phyloP scores from a whole-genome alignment of 345 rosid species.

The Rhodamnia argentea region DNA sequence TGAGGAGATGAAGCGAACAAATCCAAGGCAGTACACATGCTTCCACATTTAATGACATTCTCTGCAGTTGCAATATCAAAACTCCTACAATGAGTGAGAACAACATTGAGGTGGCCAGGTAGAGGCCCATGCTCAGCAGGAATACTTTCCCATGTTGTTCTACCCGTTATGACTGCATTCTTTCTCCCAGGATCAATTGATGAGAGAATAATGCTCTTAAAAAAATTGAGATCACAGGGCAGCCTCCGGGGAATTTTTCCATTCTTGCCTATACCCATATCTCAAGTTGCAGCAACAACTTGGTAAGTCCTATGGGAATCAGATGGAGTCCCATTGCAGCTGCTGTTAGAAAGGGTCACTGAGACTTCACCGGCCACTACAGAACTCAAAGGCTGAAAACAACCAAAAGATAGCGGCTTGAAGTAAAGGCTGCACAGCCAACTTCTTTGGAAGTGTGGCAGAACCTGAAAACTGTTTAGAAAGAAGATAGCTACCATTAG shows the following conservation, averaged over 20 bases:
- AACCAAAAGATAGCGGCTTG: slow-evolving; percentile 5
- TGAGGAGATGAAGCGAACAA: slow-evolving; percentile 67
- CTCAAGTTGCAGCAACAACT: slow-evolving; percentile 76
- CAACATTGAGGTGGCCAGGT: slow-evolving; percentile 80
- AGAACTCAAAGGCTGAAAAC: slow-evolving; percentile 8
- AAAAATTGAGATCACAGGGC: slow-evolving; percentile 71
- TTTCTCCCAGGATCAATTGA: slow-evolving; percentile 58
- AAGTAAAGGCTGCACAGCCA: slow-evolving; percentile 18
- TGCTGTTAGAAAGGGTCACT: slow-evolving; percentile 31
- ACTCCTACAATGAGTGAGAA: slow-evolving; percentile 79
- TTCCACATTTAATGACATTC: slow-evolving; percentile 78
- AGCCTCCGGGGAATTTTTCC: slow-evolving; percentile 75
- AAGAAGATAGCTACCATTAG: not conserved
- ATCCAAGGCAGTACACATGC: slow-evolving; percentile 64
- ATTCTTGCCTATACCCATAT: slow-evolving; percentile 79
- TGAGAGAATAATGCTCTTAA: slow-evolving; percentile 49
- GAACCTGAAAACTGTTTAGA: slow-evolving; percentile 17
- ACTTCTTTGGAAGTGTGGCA: slow-evolving; percentile 24
- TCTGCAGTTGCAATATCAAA: slow-evolving; percentile 78
- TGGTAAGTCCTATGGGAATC: slow-evolving; percentile 48
- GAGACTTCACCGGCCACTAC: slow-evolving; percentile 28
- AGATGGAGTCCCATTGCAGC: slow-evolving; percentile 25
- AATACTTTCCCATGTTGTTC: slow-evolving; percentile 89
- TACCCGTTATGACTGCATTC: slow-evolving; percentile 82
- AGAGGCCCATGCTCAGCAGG: slow-evolving; percentile 49